Conservation (phyloP, 306 rosid genomes). For the Alnus rubra region DNA sequence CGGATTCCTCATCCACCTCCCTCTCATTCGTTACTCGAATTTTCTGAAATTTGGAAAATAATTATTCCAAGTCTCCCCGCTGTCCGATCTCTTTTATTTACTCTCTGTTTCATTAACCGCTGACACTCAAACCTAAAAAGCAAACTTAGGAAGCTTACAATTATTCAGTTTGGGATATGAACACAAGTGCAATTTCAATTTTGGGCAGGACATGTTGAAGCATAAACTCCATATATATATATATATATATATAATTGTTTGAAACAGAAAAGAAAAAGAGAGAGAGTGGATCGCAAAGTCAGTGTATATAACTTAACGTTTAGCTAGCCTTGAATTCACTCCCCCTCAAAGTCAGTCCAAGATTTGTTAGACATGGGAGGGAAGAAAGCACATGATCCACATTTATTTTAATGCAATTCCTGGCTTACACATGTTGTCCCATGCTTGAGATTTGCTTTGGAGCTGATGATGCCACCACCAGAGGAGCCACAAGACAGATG, state of each 20-base stretch:
- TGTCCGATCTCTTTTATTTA: background rate
- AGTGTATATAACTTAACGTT: background rate
- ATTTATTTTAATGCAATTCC: slow-evolving; percentile 21
- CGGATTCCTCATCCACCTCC: too few species aligned
- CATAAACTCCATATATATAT: background rate
- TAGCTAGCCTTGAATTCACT: background rate
- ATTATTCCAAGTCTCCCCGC: too few species aligned
- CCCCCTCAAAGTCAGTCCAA: background rate
- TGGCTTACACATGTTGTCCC: slow-evolving; percentile 29
- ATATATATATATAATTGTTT: background rate
- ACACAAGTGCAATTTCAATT: background rate
- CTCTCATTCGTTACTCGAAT: too few species aligned
- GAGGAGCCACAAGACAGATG: slow-evolving; percentile 36
- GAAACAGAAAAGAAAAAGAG: background rate
- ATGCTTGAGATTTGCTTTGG: slow-evolving; percentile 20
- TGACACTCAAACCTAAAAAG: background rate
- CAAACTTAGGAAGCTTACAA: background rate
- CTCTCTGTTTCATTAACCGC: background rate
- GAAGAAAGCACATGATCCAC: background rate
- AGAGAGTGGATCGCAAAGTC: background rate
- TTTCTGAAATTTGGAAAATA: too few species aligned
- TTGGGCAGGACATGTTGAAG: background rate
- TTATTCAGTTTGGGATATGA: background rate
- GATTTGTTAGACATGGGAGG: background rate
- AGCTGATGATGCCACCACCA: slow-evolving; percentile 29